These are phyloP conservation scores for Agarophyton chilense DNA, from an alignment of 23 red algal genomes.

Conservation along the genomic window DNA sequence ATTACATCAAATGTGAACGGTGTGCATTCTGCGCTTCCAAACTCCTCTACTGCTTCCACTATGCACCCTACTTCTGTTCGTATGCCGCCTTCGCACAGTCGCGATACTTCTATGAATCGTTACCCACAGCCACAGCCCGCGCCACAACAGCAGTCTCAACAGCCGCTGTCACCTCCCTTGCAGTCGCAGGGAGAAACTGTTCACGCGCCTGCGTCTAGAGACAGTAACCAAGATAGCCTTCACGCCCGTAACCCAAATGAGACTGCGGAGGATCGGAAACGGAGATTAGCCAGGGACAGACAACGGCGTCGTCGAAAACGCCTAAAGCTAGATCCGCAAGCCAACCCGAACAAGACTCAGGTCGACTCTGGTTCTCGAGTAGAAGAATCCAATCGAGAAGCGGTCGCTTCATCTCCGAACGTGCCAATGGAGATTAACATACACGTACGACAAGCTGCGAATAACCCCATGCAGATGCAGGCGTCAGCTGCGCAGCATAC, in stretches of 20 bases:
- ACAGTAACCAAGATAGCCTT: neutral
- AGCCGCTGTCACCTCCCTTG: neutral
- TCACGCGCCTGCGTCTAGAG: neutral
- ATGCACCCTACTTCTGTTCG: neutral
- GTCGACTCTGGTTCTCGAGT: neutral
- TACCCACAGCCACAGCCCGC: neutral
- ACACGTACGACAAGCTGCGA: neutral
- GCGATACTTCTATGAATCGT: neutral
- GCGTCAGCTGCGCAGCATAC: neutral
- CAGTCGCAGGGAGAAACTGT: neutral
- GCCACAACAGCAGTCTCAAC: neutral
- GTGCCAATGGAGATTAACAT: neutral
- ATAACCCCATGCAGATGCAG: slow-evolving; percentile 9
- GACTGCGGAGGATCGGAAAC: slow-evolving; percentile 44
- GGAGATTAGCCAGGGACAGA: slow-evolving; percentile 41
- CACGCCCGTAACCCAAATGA: slow-evolving; percentile 18
- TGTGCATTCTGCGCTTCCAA: neutral
- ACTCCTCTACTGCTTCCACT: neutral
- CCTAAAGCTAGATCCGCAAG: slow-evolving; percentile 31
- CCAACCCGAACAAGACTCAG: neutral
- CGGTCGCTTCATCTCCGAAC: neutral
- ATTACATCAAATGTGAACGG: neutral
- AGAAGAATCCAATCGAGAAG: neutral
- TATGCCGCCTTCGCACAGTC: neutral
- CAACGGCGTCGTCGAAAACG: slow-evolving; percentile 50